phyloP scores from a whole-genome alignment of 305 asterid species.

The Salvia sclarea region DNA sequence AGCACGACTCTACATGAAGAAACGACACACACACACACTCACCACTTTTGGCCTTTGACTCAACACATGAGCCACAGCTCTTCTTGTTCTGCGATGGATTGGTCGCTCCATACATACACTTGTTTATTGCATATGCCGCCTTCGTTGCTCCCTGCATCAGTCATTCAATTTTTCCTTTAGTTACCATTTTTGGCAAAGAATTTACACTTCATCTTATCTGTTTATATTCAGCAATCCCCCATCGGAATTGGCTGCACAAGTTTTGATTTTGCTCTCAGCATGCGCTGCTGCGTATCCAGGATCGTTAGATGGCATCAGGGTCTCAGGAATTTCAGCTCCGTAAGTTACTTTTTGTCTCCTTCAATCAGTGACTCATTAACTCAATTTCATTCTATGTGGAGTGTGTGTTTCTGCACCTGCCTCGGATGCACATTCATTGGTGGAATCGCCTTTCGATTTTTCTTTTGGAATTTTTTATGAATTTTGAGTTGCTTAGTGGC shows the following conservation, averaged over 20 bases:
- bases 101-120: not conserved
- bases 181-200: not conserved
- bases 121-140: not conserved
- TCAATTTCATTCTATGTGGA: not conserved
- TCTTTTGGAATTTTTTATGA: not conserved
- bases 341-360: slow-evolving; percentile 24
- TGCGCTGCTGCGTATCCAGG: slow-evolving; percentile 55
- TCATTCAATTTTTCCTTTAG: not conserved
- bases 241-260: not conserved
- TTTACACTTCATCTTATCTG: not conserved
- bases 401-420: not conserved
- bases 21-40: not conserved
- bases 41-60: slow-evolving; percentile 27
- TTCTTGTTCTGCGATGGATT: slow-evolving; percentile 9
- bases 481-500: not conserved
- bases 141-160: not conserved
- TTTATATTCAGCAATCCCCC: not conserved
- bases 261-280: slow-evolving; percentile 30
- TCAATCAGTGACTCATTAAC: not conserved
- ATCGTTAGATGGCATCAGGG: slow-evolving; percentile 40
- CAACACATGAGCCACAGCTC: not conserved
- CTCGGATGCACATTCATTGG: slow-evolving; percentile 5
- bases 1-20: not conserved
- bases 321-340: slow-evolving; percentile 43
- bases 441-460: not conserved